Base-by-base conservation (phyloP, 768 basidiomycete species). In the Hebeloma cylindrosporum region DNA sequence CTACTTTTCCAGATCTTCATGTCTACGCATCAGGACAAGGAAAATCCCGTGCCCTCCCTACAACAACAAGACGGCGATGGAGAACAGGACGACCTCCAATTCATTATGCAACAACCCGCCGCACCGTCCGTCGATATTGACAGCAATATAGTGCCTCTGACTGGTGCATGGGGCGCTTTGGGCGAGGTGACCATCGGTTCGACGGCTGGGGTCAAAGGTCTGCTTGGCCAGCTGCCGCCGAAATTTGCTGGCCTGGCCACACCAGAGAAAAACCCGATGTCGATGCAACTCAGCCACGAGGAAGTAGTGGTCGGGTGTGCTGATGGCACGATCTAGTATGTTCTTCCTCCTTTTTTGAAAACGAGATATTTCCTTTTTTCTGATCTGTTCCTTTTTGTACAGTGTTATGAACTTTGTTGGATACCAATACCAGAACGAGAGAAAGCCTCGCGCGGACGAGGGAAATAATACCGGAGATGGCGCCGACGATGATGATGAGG, bases 191-290 rank as follows among this genome's bases (percentile, higher is more conserved):
- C 43, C 11, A 36, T 27, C n/a, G 49, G 59, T n/a, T 50, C 65
- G n/a, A 62, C 63, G 2, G 63, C 59, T 4, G 66, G 64, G 3
- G 67, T 79, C 9, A 80, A 77, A 53, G 88, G 87, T 5, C 56
- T 90, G 0, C 63, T 78, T 30, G 83, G 88, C 0, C 53, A 67
- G 13, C 60, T 88, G 9, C 89, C 88, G 2, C 56, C 58, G 25
- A 88, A 85, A 60, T 93, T 91, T 55, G 60, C 72, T 14, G 90
- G 90, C 2, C 73, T 95, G 31, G 86, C 89, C 22, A 87, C 80
- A 17, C 90, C 93, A 2, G 92, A 88, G 65, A 90, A 93, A 77
- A 93, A 94, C 56, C 93, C 92, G 6, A 93, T 93, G 92, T 88
- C 87, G 50, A 88, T 95, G 83, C 89, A 90, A 52, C 63, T 94